Evolutionary conservation across 345 rosid genomes (phyloP).

Genomic region (Raphanus sativus): DNA sequence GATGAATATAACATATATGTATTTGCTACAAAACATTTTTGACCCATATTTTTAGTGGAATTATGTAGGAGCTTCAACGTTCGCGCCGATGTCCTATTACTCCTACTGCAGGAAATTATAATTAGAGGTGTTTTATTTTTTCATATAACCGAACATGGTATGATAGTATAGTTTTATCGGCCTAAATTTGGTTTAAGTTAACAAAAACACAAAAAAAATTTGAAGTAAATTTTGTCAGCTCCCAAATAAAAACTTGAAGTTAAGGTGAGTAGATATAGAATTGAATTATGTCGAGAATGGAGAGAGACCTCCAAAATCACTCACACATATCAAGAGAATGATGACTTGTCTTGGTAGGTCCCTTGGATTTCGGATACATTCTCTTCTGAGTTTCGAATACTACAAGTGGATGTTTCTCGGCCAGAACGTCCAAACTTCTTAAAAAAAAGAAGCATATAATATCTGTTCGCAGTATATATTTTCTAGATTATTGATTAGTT

Average conservation of each 20-base stretch:
- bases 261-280: not conserved
- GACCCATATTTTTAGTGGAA: not conserved
- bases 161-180: no score
- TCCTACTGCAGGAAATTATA: no score
- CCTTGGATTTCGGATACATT: slow-evolving; percentile 26
- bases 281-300: not conserved
- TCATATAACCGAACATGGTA: no score
- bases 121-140: no score
- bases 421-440: slow-evolving; percentile 23
- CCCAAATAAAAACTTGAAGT: not conserved
- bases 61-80: not conserved
- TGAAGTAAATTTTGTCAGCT: no score
- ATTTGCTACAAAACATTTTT: not conserved
- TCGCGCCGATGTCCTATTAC: no score
- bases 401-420: slow-evolving; percentile 26
- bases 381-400: slow-evolving; percentile 18
- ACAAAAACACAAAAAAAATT: no score
- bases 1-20: not conserved
- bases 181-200: no score
- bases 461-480: not conserved
- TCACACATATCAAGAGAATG: slow-evolving; percentile 24
- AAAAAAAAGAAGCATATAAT: not conserved
- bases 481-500: not conserved
- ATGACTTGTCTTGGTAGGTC: slow-evolving; percentile 25
- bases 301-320: slow-evolving; percentile 14